Evolutionary conservation across 1,284 basidiomycete species (phyloP).

Genomic region (Boletellus dicymbophilus): DNA sequence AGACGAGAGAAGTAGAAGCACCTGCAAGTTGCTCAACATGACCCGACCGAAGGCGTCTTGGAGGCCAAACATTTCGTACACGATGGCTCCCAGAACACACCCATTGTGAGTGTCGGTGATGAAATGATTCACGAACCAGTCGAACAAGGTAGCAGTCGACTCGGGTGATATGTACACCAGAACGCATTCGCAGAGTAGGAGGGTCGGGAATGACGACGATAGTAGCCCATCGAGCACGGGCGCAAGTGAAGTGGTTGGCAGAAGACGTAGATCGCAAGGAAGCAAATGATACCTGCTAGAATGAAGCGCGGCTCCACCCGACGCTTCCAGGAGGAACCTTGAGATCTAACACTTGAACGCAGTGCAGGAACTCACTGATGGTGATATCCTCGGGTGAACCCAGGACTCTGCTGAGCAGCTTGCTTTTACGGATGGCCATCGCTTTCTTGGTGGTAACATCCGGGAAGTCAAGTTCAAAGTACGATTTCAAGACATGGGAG

Average conservation of each 20-base stretch:
- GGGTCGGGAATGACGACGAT: slow-evolving; percentile 65
- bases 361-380: slow-evolving; percentile 36
- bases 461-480: slow-evolving; percentile 90
- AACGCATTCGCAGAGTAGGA: slow-evolving; percentile 89
- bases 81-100: slow-evolving; percentile 52
- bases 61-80: slow-evolving; percentile 92
- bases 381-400: slow-evolving; percentile 47
- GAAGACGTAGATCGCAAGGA: slow-evolving; percentile 69
- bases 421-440: slow-evolving; percentile 74
- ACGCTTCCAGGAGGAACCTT: slow-evolving; percentile 37
- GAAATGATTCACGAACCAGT: slow-evolving; percentile 73
- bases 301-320: slow-evolving; percentile 69
- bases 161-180: slow-evolving; percentile 79
- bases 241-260: slow-evolving; percentile 46
- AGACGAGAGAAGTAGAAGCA: slow-evolving; percentile 30
- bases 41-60: slow-evolving; percentile 85
- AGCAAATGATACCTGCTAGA: slow-evolving; percentile 70
- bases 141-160: slow-evolving; percentile 58
- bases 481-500: slow-evolving; percentile 51
- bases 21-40: slow-evolving; percentile 86
- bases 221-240: slow-evolving; percentile 46
- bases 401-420: slow-evolving; percentile 55
- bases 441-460: slow-evolving; percentile 85
- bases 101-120: neutral
- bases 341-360: neutral